Conservation (phyloP, 148 eudicot species). For the Amaranthus palmeri region DNA sequence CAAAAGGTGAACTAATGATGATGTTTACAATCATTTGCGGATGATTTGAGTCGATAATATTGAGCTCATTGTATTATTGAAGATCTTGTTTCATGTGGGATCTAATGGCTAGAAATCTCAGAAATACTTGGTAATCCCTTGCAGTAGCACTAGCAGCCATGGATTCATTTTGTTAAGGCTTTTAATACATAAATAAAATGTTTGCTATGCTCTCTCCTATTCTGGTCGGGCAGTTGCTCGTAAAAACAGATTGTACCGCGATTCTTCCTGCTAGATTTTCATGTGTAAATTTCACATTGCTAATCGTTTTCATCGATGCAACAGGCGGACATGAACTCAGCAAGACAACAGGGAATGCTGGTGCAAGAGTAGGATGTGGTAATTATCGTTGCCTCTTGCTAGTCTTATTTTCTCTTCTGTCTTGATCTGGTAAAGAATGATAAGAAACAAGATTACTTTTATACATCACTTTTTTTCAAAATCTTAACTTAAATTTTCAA, state of each 20-base stretch:
- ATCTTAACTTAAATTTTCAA: background rate
- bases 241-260: no score
- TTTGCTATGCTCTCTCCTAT: background rate
- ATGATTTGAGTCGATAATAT: background rate
- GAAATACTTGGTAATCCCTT: background rate
- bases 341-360: conserved; percentile 91
- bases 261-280: no score
- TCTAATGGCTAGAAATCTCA: background rate
- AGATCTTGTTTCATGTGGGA: background rate
- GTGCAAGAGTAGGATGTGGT: conserved; percentile 91
- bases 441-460: background rate
- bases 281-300: background rate
- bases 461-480: background rate
- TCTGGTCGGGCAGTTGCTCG: no score
- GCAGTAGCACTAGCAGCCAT: background rate
- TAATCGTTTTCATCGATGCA: conserved; percentile 19
- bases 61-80: background rate
- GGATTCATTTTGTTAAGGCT: background rate
- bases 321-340: conserved; percentile 93
- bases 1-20: background rate
- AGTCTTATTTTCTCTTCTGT: background rate
- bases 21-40: background rate
- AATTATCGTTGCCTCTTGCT: conserved; percentile 12
- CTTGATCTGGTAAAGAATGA: background rate
- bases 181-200: background rate